Evolutionary conservation across 1,284 basidiomycete genomes (phyloP).

Genomic region (Leccinum pallidistipes): DNA sequence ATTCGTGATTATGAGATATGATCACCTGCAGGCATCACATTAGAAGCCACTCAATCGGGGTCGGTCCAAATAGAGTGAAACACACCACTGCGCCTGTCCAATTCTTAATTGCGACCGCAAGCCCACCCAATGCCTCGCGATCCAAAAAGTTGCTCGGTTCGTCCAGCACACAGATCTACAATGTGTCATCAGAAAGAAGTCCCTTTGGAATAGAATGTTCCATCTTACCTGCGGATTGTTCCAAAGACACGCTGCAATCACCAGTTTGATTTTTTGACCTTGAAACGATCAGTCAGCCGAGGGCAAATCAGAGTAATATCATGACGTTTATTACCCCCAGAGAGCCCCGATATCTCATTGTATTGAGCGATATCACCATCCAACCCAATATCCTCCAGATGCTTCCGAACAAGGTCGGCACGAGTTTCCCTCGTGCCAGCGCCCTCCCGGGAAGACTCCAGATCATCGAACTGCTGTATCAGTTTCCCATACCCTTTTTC

Average conservation of each 20-base stretch:
- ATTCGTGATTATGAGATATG: slow-evolving; percentile 96
- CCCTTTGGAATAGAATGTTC: slow-evolving; percentile 9
- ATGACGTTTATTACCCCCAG: slow-evolving; percentile 58
- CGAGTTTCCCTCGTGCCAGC: slow-evolving; percentile 87
- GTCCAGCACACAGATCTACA: slow-evolving; percentile 74
- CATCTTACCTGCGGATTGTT: slow-evolving; percentile 81
- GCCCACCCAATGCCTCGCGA: slow-evolving; percentile 85
- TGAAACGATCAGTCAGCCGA: slow-evolving; percentile 32
- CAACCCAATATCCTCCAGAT: slow-evolving; percentile 92
- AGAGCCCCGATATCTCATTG: slow-evolving; percentile 91
- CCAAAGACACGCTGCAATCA: slow-evolving; percentile 94
- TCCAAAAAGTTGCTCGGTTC: slow-evolving; percentile 99
- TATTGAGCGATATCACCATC: slow-evolving; percentile 98
- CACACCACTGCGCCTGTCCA: slow-evolving; percentile 92
- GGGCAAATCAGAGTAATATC: slow-evolving; percentile 7
- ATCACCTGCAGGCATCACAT: slow-evolving; percentile 63
- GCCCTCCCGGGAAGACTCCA: slow-evolving; percentile 93
- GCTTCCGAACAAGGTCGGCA: slow-evolving; percentile 80
- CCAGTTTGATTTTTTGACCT: slow-evolving; percentile 97
- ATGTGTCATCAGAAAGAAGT: background rate
- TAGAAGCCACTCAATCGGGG: slow-evolving; percentile 20
- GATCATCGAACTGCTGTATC: slow-evolving; percentile 95
- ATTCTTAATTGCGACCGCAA: slow-evolving; percentile 94
- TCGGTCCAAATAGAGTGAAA: slow-evolving; percentile 21
- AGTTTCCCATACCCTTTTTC: slow-evolving; percentile 89